These are phyloP conservation scores for Penicillium lividum DNA, from an alignment of 495 filamentous ascomycete species.

Conservation along the genomic window DNA sequence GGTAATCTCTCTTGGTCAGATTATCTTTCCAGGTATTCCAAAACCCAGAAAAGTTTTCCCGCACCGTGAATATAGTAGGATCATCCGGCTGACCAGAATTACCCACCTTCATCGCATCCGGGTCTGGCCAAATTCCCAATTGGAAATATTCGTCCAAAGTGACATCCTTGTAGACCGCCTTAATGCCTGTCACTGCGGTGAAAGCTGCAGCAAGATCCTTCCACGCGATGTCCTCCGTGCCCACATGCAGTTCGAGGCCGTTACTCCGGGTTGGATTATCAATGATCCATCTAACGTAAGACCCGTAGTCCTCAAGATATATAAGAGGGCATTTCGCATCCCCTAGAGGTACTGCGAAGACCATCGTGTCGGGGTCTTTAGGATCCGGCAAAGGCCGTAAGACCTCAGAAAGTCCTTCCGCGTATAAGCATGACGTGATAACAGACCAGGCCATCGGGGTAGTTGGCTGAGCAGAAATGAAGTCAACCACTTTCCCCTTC, in stretches of 20 bases:
- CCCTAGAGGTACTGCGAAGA: conserved; percentile 24
- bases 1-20: conserved; percentile 49
- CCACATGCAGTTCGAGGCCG: conserved; percentile 53
- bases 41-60: conserved; percentile 55
- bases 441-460: conserved; percentile 48
- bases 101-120: conserved; percentile 24
- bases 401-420: conserved; percentile 47
- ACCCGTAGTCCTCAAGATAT: conserved; percentile 52
- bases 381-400: conserved; percentile 8
- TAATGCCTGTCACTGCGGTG: conserved; percentile 52
- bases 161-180: conserved; percentile 43
- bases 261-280: conserved; percentile 49
- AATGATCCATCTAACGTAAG: conserved; percentile 59
- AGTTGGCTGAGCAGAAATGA: conserved; percentile 44
- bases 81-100: conserved; percentile 44
- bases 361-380: conserved; percentile 7
- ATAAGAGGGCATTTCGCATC: conserved; percentile 40
- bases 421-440: conserved; percentile 56
- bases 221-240: conserved; percentile 48
- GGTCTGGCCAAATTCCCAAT: neutral
- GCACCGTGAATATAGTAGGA: conserved; percentile 44
- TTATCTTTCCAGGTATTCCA: conserved; percentile 50
- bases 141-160: conserved; percentile 41
- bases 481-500: conserved; percentile 53
- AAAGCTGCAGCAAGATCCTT: conserved; percentile 52